Evolutionary conservation across 139 green algal species (phyloP), one percentile per base, ranked within the genome.

Genomic region (Coccomyxa sp.): DNA sequence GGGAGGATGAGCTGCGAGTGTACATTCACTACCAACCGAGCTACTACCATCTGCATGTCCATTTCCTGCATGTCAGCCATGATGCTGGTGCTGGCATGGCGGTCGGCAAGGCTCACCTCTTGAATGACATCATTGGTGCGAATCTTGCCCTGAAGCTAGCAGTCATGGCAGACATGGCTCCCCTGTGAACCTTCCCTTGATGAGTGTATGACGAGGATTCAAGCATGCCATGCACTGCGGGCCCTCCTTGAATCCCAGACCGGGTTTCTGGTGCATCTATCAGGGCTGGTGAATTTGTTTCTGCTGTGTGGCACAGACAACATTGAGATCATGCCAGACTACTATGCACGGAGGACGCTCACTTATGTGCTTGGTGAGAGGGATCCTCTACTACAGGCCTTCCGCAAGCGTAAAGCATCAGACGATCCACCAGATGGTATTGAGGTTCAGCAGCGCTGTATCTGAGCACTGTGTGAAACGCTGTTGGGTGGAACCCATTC

Each of bases 11-110:
- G 3, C 79, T 93, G 60, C 83, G 88, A 4, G 27, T 88, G 0
- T 92, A 86, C 76, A 75, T 92, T 21, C 90, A 92, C 85, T 94
- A 92, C 83, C 86, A 83, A n/a, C 89, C 89, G 10, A 88, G 77
- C 28, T 92, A 92, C 79, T 91, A 89, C 85, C 87, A 91, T 79
- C 77, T 92, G 38, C 89, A 92, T 79, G 84, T 91, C 25, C 88
- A 91, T 76, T 87, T 91, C 60, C 63, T 77, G 45, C 88, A 91
- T 60, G 59, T 90, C 58, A 63, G 68, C 13, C 30, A 82, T 66
- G 81, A 82, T 45, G 45, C 63, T 32, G 84, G 77, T 0, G 38
- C 68, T 75, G 84, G 81, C 68, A 82, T 85, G 59, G 78, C 63
- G 14, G 82, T 75, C 25, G 85, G 81, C 60, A 85, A 85, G 81